Conservation (phyloP, 768 basidiomycete genomes). For the Russula dissimulans region DNA sequence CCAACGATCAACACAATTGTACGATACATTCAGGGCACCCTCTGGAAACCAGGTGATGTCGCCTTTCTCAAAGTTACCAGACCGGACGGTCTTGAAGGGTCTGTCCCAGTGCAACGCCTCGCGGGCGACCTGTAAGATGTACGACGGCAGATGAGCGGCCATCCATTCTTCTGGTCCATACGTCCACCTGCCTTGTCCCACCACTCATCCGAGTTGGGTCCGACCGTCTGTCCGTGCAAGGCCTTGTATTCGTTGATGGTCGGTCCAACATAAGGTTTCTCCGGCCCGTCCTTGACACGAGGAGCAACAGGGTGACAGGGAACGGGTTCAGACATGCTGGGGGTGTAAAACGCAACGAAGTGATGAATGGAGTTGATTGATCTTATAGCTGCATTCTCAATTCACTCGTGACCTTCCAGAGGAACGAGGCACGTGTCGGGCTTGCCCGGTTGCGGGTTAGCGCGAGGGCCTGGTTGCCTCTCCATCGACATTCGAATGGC, state of each 20-base stretch:
- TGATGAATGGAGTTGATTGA: neutral
- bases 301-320: conserved; percentile 66
- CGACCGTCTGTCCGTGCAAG: conserved; percentile 64
- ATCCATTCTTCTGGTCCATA: neutral
- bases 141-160: neutral
- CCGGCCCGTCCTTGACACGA: conserved; percentile 52
- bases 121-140: conserved; percentile 45
- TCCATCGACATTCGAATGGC: neutral
- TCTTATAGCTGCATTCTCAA: conserved; percentile 6
- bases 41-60: conserved; percentile 97
- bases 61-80: conserved; percentile 75
- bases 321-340: conserved; percentile 24
- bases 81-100: conserved; percentile 78
- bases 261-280: conserved; percentile 73
- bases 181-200: conserved; percentile 60
- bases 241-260: conserved; percentile 63
- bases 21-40: conserved; percentile 83
- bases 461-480: neutral
- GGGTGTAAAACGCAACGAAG: neutral
- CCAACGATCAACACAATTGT: conserved; percentile 98
- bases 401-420: neutral
- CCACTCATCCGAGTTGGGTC: conserved; percentile 72
- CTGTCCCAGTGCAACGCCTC: conserved; percentile 80
- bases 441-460: neutral
- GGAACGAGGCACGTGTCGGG: neutral